A percentile compares a stretch with the other conserved stretches of the same genome.
phyloP scores from a whole-genome alignment of 768 basidiomycete genomes.

The Suillus discolor region DNA sequence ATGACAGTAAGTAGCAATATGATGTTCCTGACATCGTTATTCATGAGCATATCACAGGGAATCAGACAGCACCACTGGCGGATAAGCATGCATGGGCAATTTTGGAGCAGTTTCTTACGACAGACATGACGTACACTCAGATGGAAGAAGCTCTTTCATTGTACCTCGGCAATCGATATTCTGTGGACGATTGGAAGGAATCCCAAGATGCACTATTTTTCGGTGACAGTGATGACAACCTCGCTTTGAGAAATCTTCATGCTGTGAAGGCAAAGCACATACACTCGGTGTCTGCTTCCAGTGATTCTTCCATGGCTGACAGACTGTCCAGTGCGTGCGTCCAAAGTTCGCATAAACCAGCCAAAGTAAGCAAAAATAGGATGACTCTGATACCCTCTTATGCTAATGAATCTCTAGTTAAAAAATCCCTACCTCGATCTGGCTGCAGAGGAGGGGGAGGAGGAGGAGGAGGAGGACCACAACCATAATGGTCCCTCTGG shows the following conservation, averaged over 20 bases:
- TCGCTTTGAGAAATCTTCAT: too few relatives aligned
- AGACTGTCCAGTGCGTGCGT: background rate
- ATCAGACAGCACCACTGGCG: too few relatives aligned
- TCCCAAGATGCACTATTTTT: too few relatives aligned
- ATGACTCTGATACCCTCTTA: background rate
- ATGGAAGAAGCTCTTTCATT: too few relatives aligned
- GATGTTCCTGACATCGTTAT: background rate
- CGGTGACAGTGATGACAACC: too few relatives aligned
- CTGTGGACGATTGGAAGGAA: too few relatives aligned
- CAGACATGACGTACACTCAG: too few relatives aligned
- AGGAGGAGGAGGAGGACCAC: background rate
- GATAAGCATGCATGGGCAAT: too few relatives aligned
- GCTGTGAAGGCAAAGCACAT: too few relatives aligned
- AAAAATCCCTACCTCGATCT: background rate
- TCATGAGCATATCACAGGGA: background rate
- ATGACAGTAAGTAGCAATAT: background rate
- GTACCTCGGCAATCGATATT: too few relatives aligned
- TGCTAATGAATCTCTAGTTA: background rate
- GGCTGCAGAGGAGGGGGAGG: background rate
- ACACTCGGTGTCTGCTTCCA: background rate
- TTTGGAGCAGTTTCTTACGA: too few relatives aligned
- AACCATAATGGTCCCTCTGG: background rate
- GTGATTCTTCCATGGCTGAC: background rate
- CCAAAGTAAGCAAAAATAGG: background rate
- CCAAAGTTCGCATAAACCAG: background rate